Base-by-base conservation (phyloP, 495 filamentous ascomycete genomes). In the Penicillium diatomitis region DNA sequence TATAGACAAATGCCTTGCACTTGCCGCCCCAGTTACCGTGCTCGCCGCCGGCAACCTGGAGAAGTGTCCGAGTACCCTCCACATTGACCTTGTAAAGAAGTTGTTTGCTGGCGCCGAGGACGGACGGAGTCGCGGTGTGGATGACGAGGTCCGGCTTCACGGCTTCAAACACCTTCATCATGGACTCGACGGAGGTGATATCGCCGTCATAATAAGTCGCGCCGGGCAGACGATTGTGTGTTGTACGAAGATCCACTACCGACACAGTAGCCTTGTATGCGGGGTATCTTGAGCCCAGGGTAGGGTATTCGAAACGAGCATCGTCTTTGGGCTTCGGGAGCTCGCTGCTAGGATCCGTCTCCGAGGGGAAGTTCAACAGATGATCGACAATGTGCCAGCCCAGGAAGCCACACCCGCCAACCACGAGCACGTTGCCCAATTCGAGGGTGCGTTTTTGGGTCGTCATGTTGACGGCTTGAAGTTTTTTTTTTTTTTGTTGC, bases 1-100 rank as follows among this genome's bases (percentile, higher is more conserved):
- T 99, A 71, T 94, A 95, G 31, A 99, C 87, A 57, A 99, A 86
- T 0, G 83, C 94, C 70, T 88, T 95, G 57, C 95, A 90, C 39
- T 70, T 73, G 36, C 80, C 82, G 51, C 72, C 72, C 72, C 72
- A 75, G 32, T 74, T 70, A 6, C 70, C 70, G 41, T 67, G 67
- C 32, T 77, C 76, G 57, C 85, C 76, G 52, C 81, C 79, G 45
- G 85, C 84, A 9, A 84, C 86, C 46, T 88, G 79, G 40, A 99
- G 67, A 12, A 97, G 71, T 12, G 74, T 84, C 53, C 78, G 81
- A 0, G 91, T 96, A 11, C 92, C 92, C 20, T 87, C 85, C 1
- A 99, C 88, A 66, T 97, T 99, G 52, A 99, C 92, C 70, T 87
- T 90, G 52, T 58, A 59, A 50, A 74, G 54, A 41, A 74, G 48